Conservation (phyloP, 2,329 filamentous ascomycete genomes). For the Clarireedia monteithiana region DNA sequence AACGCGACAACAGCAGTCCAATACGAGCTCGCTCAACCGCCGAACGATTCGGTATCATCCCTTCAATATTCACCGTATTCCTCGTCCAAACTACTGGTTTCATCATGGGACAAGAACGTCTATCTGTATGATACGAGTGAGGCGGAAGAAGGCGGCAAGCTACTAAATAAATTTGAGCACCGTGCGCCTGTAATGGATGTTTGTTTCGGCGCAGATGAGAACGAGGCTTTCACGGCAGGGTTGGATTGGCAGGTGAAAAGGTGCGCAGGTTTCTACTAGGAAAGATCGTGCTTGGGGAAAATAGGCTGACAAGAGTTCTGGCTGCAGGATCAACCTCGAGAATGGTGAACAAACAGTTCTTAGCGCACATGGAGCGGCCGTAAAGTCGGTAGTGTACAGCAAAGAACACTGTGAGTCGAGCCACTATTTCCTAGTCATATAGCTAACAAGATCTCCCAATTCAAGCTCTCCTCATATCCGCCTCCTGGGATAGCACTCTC, state of each 20-base stretch:
- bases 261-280: conserved; percentile 33
- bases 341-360: conserved; percentile 67
- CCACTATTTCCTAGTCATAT: background rate
- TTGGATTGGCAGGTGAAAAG: conserved; percentile 80
- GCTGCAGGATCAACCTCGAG: conserved; percentile 56
- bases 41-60: conserved; percentile 79
- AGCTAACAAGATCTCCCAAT: background rate
- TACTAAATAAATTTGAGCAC: conserved; percentile 70
- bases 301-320: conserved; percentile 10
- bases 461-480: conserved; percentile 69
- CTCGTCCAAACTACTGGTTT: conserved; percentile 72
- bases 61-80: conserved; percentile 75
- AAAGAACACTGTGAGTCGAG: conserved; percentile 52
- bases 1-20: conserved; percentile 48
- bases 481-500: conserved; percentile 88
- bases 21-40: conserved; percentile 76
- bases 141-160: conserved; percentile 44
- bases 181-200: conserved; percentile 82
- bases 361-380: conserved; percentile 71
- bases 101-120: conserved; percentile 89
- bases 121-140: conserved; percentile 71
- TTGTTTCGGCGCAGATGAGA: conserved; percentile 77
- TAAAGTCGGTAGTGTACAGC: conserved; percentile 79
- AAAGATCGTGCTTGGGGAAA: background rate
- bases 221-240: conserved; percentile 78